Evolutionary conservation across 805 yeast genomes (phyloP).

Genomic region (Ogataea haglerorum): DNA sequence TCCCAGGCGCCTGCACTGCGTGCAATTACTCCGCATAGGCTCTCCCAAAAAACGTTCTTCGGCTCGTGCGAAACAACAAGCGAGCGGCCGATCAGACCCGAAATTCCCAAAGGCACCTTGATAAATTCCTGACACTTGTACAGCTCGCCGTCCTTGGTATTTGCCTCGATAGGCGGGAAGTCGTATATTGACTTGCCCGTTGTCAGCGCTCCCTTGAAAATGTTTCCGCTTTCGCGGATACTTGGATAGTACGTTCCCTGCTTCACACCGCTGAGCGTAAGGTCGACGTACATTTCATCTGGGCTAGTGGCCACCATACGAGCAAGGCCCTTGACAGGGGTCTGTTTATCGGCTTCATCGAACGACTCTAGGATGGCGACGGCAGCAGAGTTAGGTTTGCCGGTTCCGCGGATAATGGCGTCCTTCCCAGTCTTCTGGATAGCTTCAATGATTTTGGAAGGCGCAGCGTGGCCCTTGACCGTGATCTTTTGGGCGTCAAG

Average conservation of each 20-base stretch:
- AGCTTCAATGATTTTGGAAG: slow-evolving; percentile 65
- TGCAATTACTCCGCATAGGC: slow-evolving; percentile 84
- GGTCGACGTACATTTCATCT: slow-evolving; percentile 60
- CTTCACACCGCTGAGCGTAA: slow-evolving; percentile 70
- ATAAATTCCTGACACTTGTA: slow-evolving; percentile 46
- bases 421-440: slow-evolving; percentile 78
- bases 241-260: slow-evolving; percentile 68
- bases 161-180: slow-evolving; percentile 40
- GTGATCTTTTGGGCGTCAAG: slow-evolving; percentile 58
- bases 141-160: slow-evolving; percentile 30
- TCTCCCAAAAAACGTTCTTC: slow-evolving; percentile 39
- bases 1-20: slow-evolving; percentile 98
- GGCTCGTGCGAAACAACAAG: slow-evolving; percentile 43
- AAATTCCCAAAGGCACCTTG: slow-evolving; percentile 44
- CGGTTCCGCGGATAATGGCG: slow-evolving; percentile 90
- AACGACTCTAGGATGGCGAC: slow-evolving; percentile 84
- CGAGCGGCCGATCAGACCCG: slow-evolving; percentile 70
- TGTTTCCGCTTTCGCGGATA: slow-evolving; percentile 68
- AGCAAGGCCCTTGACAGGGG: slow-evolving; percentile 82
- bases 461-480: slow-evolving; percentile 69
- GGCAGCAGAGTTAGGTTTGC: slow-evolving; percentile 82
- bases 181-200: slow-evolving; percentile 53
- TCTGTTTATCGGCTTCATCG: slow-evolving; percentile 39
- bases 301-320: slow-evolving; percentile 68
- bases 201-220: slow-evolving; percentile 66